Base-by-base conservation (phyloP, 2,329 filamentous ascomycete genomes). In the Botrytis paeoniae region DNA sequence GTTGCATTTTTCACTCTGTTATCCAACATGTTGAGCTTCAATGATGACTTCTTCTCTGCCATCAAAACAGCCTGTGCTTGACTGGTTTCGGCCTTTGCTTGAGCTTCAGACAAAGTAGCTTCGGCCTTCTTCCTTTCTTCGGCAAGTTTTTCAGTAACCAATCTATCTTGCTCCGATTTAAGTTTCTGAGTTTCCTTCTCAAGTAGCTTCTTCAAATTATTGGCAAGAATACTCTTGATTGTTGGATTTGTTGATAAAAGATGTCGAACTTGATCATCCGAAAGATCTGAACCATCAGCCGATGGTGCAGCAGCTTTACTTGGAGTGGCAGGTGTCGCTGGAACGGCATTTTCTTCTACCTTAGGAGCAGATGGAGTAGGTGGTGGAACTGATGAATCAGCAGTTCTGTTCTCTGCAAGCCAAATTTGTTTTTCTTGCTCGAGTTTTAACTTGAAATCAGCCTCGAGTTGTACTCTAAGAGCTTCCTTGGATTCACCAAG, bases 11-110 rank as follows among this genome's bases (percentile, higher is more conserved):
- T 89, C 64, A 87, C 83, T 80, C 91, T 89, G 77, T 91, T 93
- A 77, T 95, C 91, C 9, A 90, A 85, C 89, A 97, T 92, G 80
- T 94, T 95, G 75, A 95, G 86, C 76, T 92, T 92, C 66, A 93
- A 84, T 2, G 89, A 89, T 71, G 88, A 89, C 81, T 93, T 93
- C 84, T 95, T 95, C 51, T 90, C 89, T 62, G 91, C 89, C 83
- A 96, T 87, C 75, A 92, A 87, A 69, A 92, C 88, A 4, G 91
- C 91, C 41, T 92, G 87, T 16, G 69, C 70, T 71, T 78, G 77
- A 29, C 73, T 66, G 51, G 65, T 73, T 41, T 80, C 79, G 4
- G 79, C 79, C 65, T 80, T 80, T 75, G 91, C 87, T 71, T 85
- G 84, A 18, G 87, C 88, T 69, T 86, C 84, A 88, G 72, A 59